Evolutionary conservation across 164 flowering plant species (phyloP).

Genomic region (Vitis rotundifolia): DNA sequence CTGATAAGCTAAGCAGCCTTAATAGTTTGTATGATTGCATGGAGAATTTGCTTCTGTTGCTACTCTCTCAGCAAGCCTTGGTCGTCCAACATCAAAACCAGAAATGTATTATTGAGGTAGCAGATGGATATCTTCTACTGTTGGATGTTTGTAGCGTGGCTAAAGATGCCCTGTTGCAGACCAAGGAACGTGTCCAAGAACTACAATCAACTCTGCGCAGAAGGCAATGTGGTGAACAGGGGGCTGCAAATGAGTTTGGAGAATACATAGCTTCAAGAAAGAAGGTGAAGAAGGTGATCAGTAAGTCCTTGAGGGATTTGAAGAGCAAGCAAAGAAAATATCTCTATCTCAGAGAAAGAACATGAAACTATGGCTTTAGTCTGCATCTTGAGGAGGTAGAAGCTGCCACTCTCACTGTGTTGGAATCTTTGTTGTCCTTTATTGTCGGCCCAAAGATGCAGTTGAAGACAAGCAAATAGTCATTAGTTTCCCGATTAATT

Average conservation of each 20-base stretch:
- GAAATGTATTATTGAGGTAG: constrained; percentile 19
- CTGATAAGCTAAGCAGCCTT: constrained; percentile 22
- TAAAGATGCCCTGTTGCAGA: constrained; percentile 17
- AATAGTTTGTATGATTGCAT: constrained; percentile 26
- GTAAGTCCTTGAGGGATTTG: too few relatives aligned
- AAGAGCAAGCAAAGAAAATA: too few relatives aligned
- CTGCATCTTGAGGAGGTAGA: constrained; percentile 4
- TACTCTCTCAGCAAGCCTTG: constrained; percentile 26
- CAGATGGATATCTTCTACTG: constrained; percentile 35
- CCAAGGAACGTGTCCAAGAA: constrained; percentile 17
- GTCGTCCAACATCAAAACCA: constrained; percentile 3
- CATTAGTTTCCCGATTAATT: not conserved
- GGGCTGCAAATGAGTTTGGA: constrained; percentile 6
- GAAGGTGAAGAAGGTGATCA: constrained; percentile 10
- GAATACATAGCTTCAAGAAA: constrained; percentile 15
- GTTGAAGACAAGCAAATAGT: not conserved
- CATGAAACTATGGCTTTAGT: not conserved
- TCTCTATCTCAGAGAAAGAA: too few relatives aligned
- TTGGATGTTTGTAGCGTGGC: constrained; percentile 15
- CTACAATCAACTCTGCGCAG: constrained; percentile 22
- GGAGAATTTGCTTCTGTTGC: constrained; percentile 29
- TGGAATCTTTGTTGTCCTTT: constrained; percentile 6
- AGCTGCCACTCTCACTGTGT: not conserved
- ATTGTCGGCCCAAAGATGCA: constrained; percentile 1
- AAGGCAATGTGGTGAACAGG: constrained; percentile 4